Evolutionary conservation across 345 rosid species (phyloP), one percentile per base, ranked within the genome.

Genomic region (Gossypium rotundifolium): DNA sequence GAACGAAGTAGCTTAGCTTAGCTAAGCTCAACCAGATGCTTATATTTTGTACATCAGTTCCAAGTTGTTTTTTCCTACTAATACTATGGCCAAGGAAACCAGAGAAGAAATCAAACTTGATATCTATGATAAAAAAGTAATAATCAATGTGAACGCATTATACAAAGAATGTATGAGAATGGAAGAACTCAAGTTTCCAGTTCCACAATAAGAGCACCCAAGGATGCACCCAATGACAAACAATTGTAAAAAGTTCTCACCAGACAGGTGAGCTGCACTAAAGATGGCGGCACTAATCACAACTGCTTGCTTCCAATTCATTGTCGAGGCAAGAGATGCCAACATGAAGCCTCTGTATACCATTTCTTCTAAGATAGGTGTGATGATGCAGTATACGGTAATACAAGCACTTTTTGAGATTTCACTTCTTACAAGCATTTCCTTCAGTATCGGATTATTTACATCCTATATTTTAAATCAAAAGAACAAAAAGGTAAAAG

Each of bases 261-360:
- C 82, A 2, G 96, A 92, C 52, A 94, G 89, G 82, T 94, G 98
- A 71, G 89, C 88, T 23, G 86, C 91, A 38, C 93, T 89, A 59
- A 94, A 92, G 63, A 89, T 81, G 58, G 83, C 84, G 14, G 97
- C 86, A 74, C 96, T 94, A 1, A 88, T 58, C 51, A 86, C 57
- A 53, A 88, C 75, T 4, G 93, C 92, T 16, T 79, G 64, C 64
- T 59, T 59, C 98, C 92, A 89, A 67, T 84, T 87, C 87, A 83
- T 85, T 10, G 70, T 82, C 3, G 88, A 81, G 40, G 90, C 81
- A 13, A 94, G 88, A 6, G 92, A 86, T 25, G 81, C 83, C 83
- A 94, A 60, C 10, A 92, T 85, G 77, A 90, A 94, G 2, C 96
- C 91, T 84, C 98, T 85, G 84, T 92, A 94, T 58, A 94, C 81